Percentiles rank a stretch among this genome's conserved stretches.
Evolutionary conservation across 2,329 filamentous ascomycete species (phyloP).

Genomic region (Epichloe bromicola): DNA sequence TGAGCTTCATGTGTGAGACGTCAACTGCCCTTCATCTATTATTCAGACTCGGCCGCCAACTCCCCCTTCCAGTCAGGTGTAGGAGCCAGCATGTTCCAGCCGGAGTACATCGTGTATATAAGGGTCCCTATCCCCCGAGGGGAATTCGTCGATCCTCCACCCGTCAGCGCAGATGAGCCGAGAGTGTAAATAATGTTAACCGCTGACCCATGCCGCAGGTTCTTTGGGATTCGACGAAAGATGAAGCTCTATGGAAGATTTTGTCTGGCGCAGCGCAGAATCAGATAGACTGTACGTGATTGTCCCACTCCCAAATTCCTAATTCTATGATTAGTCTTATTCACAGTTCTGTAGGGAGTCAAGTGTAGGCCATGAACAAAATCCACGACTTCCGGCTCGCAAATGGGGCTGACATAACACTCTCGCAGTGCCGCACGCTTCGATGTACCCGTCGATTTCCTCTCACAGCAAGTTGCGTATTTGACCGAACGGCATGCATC

Average conservation of each 20-base stretch:
- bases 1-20: not conserved
- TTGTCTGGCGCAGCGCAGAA: constrained; percentile 70
- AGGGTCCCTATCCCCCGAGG: constrained; percentile 75
- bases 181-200: not conserved
- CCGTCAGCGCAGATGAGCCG: constrained; percentile 39
- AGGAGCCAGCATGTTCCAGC: constrained; percentile 31
- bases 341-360: constrained; percentile 46
- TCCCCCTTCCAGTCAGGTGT: not conserved
- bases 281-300: constrained; percentile 67
- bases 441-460: constrained; percentile 73
- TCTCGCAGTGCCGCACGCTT: constrained; percentile 56
- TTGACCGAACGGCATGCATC: constrained; percentile 83
- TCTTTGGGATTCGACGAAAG: constrained; percentile 78
- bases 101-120: constrained; percentile 65
- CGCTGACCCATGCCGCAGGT: constrained; percentile 38
- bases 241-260: constrained; percentile 80
- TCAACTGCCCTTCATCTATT: not conserved
- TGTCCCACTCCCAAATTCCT: not conserved
- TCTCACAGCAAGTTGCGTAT: constrained; percentile 88
- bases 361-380: constrained; percentile 41
- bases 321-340: not conserved
- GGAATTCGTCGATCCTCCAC: constrained; percentile 80
- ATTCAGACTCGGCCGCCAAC: not conserved
- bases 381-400: constrained; percentile 9
- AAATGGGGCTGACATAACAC: constrained; percentile 9